Percentiles rank a stretch among this genome's conserved stretches.
Conservation (phyloP, 805 yeast species). For the Hemisphaericaspora nanyangensis region DNA sequence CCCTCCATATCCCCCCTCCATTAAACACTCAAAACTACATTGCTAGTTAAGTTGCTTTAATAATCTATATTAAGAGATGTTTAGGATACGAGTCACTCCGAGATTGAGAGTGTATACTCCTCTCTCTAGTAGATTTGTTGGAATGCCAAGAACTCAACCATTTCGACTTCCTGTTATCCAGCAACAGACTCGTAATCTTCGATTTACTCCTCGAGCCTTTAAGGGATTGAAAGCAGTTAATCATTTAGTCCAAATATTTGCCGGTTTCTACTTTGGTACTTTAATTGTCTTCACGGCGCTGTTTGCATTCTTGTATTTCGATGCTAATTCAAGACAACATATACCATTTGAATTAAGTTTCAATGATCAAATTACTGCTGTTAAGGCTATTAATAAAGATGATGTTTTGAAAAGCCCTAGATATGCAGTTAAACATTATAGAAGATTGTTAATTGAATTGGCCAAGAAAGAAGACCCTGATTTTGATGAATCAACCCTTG, state of each 20-base stretch:
- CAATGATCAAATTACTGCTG: constrained; percentile 31
- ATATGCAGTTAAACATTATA: constrained; percentile 41
- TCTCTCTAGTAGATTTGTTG: background rate
- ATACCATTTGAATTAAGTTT: constrained; percentile 38
- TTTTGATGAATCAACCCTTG: constrained; percentile 20
- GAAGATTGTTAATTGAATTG: constrained; percentile 32
- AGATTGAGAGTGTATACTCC: background rate
- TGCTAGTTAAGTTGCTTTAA: too few species aligned
- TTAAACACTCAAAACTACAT: too few species aligned
- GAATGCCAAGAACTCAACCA: background rate
- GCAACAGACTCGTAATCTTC: background rate
- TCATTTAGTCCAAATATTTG: constrained; percentile 14
- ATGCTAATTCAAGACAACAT: constrained; percentile 35
- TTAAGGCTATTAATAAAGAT: constrained; percentile 42
- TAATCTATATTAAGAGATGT: too few species aligned
- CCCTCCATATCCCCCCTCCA: too few species aligned
- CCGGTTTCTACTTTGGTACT: constrained; percentile 43
- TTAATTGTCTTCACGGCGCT: constrained; percentile 34
- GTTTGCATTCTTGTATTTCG: constrained; percentile 35
- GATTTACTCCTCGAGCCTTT: background rate
- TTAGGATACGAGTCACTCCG: background rate
- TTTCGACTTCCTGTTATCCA: too few species aligned
- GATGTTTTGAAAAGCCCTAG: constrained; percentile 40
- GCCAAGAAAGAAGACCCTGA: constrained; percentile 24
- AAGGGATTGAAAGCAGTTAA: background rate